Evolutionary conservation across 768 basidiomycete genomes (phyloP), one percentile per base, ranked within the genome.

Genomic region (Suillus plorans): DNA sequence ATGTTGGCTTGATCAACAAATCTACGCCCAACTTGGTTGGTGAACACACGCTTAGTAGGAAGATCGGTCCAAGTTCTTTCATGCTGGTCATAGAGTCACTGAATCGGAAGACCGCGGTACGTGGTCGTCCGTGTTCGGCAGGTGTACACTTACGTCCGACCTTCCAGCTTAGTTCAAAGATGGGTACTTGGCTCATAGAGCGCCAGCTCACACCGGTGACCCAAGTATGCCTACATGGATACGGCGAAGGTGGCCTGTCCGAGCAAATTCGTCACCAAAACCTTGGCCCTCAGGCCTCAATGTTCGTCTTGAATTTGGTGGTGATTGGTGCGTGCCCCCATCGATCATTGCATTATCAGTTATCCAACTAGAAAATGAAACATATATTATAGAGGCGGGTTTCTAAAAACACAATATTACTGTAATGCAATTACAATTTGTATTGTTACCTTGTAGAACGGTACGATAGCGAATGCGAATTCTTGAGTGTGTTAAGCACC

Each of bases 1-100:
- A 94, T 70, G 91, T 95, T 57, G 94, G 93, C 14, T 73, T 95
- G 77, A 86, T 95, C 76, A 95, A 95, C 81, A 95, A 95, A 78
- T 81, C 91, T 5, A 89, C 89, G 34, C 79, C 95, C 69, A 94
- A 94, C 75, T 73, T 93, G 34, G 87, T 95, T 14, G 94, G 95
- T 74, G 94, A 95, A 74, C 76, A 92, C 85, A 82, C 78, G 25
- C 86, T 91, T 68, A 81, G 72, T 68, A 81, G 72, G 74, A 91
- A 92, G 81, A 84, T 91, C 53, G 94, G 94, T 9, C 69, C 80
- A 31, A 89, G 84, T 69, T 85, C 84, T 22, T 94, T 94, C 76
- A 92, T 95, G 36, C 83, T 95, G 37, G 86, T 95, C 47, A 91
- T 90, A 18, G 94, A 95, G 79, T 90, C 91, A 20, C 81, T 91